Evolutionary conservation across 192 early-diverging fungal species (phyloP).

Genomic region (Coemansia sp.): DNA sequence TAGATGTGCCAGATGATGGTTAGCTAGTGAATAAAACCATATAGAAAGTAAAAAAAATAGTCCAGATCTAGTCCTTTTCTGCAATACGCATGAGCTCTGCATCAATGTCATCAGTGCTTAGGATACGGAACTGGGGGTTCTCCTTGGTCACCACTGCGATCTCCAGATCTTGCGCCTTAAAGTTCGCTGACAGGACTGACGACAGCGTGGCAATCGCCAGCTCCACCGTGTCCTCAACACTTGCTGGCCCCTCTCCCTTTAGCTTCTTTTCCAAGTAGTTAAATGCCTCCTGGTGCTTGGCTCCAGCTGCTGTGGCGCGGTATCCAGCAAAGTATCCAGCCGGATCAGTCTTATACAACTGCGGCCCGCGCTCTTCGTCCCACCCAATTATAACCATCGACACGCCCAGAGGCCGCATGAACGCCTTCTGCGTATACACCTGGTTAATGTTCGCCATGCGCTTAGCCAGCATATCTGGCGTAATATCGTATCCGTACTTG

Average conservation of each 20-base stretch:
- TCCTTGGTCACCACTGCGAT: conserved; percentile 83
- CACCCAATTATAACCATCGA: conserved; percentile 97
- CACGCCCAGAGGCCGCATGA: conserved; percentile 96
- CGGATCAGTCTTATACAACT: conserved; percentile 97
- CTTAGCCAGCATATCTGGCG: conserved; percentile 95
- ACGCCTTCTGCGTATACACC: conserved; percentile 99
- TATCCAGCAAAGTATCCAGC: conserved; percentile 98
- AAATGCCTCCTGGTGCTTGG: conserved; percentile 87
- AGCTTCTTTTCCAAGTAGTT: conserved; percentile 98
- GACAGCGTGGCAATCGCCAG: conserved; percentile 94
- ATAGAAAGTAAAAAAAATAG: conserved; percentile 8
- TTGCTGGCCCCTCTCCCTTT: conserved; percentile 82
- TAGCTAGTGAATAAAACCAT: neutral
- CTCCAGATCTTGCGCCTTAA: conserved; percentile 96
- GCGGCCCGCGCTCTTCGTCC: conserved; percentile 95
- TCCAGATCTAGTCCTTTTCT: conserved; percentile 39
- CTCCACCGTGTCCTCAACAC: conserved; percentile 89
- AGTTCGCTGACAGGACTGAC: conserved; percentile 86
- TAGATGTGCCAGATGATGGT: neutral
- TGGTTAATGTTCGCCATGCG: conserved; percentile 98
- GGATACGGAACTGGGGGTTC: conserved; percentile 71
- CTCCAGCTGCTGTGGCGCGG: conserved; percentile 92
- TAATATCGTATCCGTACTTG: conserved; percentile 98
- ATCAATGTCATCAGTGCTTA: conserved; percentile 81
- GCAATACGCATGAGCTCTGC: conserved; percentile 53